Percentiles rank a stretch among this genome's conserved stretches.
These are phyloP conservation scores for Rhizoclosmatium globosum DNA, from an alignment of 192 early-diverging fungal species.

Conservation along the genomic window DNA sequence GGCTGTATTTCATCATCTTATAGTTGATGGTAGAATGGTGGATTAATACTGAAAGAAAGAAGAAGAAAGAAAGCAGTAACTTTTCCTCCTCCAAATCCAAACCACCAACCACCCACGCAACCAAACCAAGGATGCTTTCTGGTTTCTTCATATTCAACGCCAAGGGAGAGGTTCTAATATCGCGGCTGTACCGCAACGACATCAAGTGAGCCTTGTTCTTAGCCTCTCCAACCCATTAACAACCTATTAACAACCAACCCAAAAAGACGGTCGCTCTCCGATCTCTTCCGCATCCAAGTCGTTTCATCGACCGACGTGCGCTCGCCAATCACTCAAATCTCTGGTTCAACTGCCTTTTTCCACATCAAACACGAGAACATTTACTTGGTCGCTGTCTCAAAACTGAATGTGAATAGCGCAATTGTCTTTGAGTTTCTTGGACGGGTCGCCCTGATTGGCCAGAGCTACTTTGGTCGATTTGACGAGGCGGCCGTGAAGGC, in stretches of 20 bases:
- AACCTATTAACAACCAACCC: too few relatives aligned
- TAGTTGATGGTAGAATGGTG: too few relatives aligned
- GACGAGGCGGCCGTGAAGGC: conserved; percentile 74
- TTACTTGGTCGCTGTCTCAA: conserved; percentile 91
- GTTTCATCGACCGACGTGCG: conserved; percentile 88
- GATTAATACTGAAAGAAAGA: too few relatives aligned
- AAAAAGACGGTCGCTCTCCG: conserved; percentile 86
- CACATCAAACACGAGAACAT: conserved; percentile 97
- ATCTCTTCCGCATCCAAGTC: conserved; percentile 97
- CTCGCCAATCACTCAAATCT: conserved; percentile 84
- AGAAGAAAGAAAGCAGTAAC: too few relatives aligned
- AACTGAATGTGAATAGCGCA: conserved; percentile 94
- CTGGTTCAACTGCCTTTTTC: conserved; percentile 90
- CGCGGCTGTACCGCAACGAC: conserved; percentile 92
- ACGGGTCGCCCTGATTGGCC: conserved; percentile 81
- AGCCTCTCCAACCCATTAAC: background rate
- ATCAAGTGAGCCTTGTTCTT: conserved; percentile 75
- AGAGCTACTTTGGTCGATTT: conserved; percentile 86
- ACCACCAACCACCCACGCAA: too few relatives aligned
- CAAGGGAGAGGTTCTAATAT: conserved; percentile 98
- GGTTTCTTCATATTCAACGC: conserved; percentile 98
- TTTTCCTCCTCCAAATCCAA: too few relatives aligned
- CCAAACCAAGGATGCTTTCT: conserved; percentile 75
- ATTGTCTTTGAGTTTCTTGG: conserved; percentile 95
- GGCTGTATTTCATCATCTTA: too few relatives aligned